Conservation (phyloP, 768 basidiomycete species). For the Rhodotorula kratochvilovae region DNA sequence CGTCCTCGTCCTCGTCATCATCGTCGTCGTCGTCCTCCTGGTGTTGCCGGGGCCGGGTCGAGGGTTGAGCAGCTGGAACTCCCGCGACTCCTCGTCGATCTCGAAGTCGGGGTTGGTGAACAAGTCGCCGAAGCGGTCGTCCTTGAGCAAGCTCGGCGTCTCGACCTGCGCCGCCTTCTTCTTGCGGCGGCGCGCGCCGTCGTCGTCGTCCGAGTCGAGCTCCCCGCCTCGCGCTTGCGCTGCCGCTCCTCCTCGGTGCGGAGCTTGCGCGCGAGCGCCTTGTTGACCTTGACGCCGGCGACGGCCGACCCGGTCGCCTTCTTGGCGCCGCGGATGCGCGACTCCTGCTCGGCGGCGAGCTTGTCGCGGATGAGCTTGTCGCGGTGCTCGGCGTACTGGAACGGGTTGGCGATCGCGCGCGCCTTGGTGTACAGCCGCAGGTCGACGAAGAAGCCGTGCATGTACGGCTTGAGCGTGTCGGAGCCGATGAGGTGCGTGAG, state of each 20-base stretch:
- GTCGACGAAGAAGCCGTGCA: slow-evolving; percentile 98
- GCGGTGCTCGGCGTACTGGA: slow-evolving; percentile 88
- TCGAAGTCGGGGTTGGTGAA: slow-evolving; percentile 88
- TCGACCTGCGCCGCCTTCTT: slow-evolving; percentile 45
- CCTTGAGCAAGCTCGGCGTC: slow-evolving; percentile 60
- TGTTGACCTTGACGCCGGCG: slow-evolving; percentile 65
- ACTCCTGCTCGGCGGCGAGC: slow-evolving; percentile 89
- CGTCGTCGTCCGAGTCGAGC: slow-evolving; percentile 44
- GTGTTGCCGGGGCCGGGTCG: slow-evolving; percentile 60
- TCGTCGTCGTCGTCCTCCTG: slow-evolving; percentile 68
- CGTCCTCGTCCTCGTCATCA: slow-evolving; percentile 58
- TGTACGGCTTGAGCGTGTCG: slow-evolving; percentile 92
- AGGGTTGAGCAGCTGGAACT: slow-evolving; percentile 94
- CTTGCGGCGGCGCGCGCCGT: slow-evolving; percentile 53
- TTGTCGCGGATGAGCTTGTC: slow-evolving; percentile 81
- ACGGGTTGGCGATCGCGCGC: slow-evolving; percentile 90
- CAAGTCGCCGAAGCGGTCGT: slow-evolving; percentile 82
- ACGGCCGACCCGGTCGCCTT: slow-evolving; percentile 25
- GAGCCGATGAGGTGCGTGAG: slow-evolving; percentile 92
- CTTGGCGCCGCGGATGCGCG: slow-evolving; percentile 79
- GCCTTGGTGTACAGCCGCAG: slow-evolving; percentile 95
- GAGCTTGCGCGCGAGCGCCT: slow-evolving; percentile 80
- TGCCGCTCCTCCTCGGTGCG: slow-evolving; percentile 48
- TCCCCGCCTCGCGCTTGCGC: slow-evolving; percentile 33
- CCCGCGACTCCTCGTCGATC: slow-evolving; percentile 80